Conservation (phyloP, 2,329 filamentous ascomycete species). For the Stylonectria norvegica region DNA sequence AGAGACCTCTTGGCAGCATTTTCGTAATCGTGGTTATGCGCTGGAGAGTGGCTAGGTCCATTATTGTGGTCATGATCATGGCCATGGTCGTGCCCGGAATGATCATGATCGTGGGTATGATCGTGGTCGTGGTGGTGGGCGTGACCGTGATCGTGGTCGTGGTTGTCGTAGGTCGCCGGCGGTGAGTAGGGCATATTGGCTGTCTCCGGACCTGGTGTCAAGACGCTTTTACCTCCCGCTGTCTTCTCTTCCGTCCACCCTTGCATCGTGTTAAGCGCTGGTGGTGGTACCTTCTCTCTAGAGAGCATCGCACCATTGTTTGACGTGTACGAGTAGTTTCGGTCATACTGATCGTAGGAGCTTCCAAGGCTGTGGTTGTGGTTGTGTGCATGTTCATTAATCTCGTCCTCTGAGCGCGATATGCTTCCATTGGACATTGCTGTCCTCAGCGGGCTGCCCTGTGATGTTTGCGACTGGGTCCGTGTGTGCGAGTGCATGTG, state of each 20-base stretch:
- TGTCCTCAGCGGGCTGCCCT: conserved; percentile 39
- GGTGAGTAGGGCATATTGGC: conserved; percentile 28
- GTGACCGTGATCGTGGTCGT: conserved; percentile 9
- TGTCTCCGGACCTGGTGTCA: conserved; percentile 33
- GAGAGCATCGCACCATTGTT: conserved; percentile 26
- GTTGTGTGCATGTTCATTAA: conserved; percentile 29
- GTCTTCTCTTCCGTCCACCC: conserved; percentile 43
- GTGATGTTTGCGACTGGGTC: conserved; percentile 37
- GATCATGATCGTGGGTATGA: conserved; percentile 30
- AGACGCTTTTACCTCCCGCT: conserved; percentile 38
- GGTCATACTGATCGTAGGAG: conserved; percentile 31
- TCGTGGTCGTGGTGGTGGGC: conserved; percentile 21
- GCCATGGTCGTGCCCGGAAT: conserved; percentile 27
- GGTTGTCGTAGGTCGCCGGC: conserved; percentile 14
- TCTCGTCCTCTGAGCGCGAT: conserved; percentile 31
- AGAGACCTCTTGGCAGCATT: conserved; percentile 55
- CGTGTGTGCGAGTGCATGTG: conserved; percentile 40
- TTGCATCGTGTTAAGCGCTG: conserved; percentile 32
- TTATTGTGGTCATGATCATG: conserved; percentile 26
- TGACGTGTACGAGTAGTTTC: conserved; percentile 30
- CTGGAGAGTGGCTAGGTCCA: conserved; percentile 26
- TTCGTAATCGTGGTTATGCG: conserved; percentile 34
- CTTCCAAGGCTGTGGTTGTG: conserved; percentile 29
- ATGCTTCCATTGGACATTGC: conserved; percentile 34
- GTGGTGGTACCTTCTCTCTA: conserved; percentile 32